phyloP scores from a whole-genome alignment of 2,329 filamentous ascomycete genomes.

The Huntiella savannae region DNA sequence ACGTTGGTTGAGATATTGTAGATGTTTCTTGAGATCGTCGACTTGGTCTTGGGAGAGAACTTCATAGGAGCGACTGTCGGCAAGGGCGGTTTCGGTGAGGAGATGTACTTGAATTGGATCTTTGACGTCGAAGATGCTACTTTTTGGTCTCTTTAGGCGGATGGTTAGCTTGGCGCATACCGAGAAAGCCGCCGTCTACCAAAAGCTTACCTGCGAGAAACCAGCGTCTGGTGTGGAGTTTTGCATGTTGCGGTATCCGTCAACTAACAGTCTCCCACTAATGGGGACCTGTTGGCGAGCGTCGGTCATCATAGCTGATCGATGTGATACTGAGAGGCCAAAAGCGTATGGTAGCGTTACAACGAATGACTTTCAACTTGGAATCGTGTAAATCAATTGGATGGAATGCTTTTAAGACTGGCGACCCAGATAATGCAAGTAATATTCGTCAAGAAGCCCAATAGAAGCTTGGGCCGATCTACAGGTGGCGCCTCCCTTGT shows the following conservation, averaged over 20 bases:
- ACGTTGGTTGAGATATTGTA: conserved; percentile 49
- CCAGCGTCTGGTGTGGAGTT: conserved; percentile 5
- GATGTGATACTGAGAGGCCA: too few relatives aligned
- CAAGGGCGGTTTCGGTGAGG: conserved; percentile 79
- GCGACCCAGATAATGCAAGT: conserved; percentile 1
- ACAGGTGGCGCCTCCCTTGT: not conserved
- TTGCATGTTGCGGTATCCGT: conserved; percentile 6
- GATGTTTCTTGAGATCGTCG: conserved; percentile 77
- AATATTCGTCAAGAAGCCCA: not conserved
- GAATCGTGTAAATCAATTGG: too few relatives aligned
- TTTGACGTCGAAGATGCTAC: conserved; percentile 38
- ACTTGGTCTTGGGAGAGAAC: conserved; percentile 83
- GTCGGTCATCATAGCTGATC: not conserved
- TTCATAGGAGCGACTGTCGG: conserved; percentile 70
- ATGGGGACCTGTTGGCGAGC: conserved; percentile 1
- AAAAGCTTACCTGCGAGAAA: conserved; percentile 6
- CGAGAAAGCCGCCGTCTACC: not conserved
- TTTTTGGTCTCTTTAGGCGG: conserved; percentile 33
- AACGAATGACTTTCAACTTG: too few relatives aligned
- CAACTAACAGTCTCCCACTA: conserved; percentile 8
- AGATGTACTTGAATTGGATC: conserved; percentile 75
- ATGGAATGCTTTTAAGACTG: not conserved
- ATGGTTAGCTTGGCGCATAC: conserved; percentile 15
- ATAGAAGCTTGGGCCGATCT: conserved; percentile 1
- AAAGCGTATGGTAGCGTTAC: too few relatives aligned